These are phyloP conservation scores for Penicillium antarcticum DNA, from an alignment of 495 filamentous ascomycete species.

Conservation along the genomic window DNA sequence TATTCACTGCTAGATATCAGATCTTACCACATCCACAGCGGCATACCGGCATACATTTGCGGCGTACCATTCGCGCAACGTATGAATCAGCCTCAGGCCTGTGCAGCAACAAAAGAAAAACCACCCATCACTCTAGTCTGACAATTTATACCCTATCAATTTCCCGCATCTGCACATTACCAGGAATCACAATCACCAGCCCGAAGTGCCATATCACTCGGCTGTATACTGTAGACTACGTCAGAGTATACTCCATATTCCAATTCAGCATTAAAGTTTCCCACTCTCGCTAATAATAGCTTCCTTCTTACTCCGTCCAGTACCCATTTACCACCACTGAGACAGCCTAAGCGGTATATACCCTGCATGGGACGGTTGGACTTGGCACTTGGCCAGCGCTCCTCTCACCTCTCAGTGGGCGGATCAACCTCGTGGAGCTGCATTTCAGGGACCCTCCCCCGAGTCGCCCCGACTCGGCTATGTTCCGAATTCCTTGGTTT, in stretches of 20 bases:
- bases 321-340: not conserved
- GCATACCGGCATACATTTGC: not conserved
- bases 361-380: not conserved
- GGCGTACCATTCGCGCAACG: not conserved
- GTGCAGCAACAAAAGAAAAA: not conserved
- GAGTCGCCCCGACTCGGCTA: conserved; percentile 19
- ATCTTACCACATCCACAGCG: not conserved
- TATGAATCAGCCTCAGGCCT: too few species aligned
- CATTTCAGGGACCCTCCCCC: conserved; percentile 6
- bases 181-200: too few species aligned
- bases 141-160: too few species aligned
- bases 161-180: too few species aligned
- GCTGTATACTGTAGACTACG: not conserved
- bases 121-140: not conserved
- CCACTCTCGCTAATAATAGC: conserved; percentile 4
- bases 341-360: not conserved
- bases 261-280: not conserved
- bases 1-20: not conserved
- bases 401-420: not conserved
- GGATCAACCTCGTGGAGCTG: conserved; percentile 6
- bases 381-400: not conserved
- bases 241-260: not conserved
- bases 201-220: not conserved
- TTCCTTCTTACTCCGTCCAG: not conserved
- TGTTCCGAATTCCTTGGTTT: conserved; percentile 13